A percentile compares a stretch with the other conserved stretches of the same genome.
These are phyloP conservation scores for Euphorbia corollata DNA, from an alignment of 441 rosid species.

Conservation along the genomic window DNA sequence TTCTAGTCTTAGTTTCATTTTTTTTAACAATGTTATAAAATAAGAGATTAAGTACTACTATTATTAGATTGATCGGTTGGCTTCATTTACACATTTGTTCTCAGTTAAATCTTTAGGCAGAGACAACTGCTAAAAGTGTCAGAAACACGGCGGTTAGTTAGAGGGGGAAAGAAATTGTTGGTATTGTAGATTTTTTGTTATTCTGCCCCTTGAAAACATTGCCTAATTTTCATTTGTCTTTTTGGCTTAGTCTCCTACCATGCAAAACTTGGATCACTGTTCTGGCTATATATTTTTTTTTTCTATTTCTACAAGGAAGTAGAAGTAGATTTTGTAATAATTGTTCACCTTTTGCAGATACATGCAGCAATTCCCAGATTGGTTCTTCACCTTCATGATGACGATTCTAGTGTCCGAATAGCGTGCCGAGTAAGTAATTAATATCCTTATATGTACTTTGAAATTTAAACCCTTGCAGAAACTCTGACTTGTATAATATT, in stretches of 20 bases:
- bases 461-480: slow-evolving; percentile 15
- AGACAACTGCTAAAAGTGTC: too few relatives aligned
- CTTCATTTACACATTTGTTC: too few relatives aligned
- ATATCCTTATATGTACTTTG: slow-evolving; percentile 12
- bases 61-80: too few relatives aligned
- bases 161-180: too few relatives aligned
- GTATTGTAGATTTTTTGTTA: too few relatives aligned
- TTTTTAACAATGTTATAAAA: too few relatives aligned
- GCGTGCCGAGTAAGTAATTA: slow-evolving; percentile 68
- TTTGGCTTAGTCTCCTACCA: background rate
- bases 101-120: too few relatives aligned
- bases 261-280: background rate
- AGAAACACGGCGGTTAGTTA: too few relatives aligned
- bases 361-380: slow-evolving; percentile 77
- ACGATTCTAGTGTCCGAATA: slow-evolving; percentile 61
- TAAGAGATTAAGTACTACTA: too few relatives aligned
- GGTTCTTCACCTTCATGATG: slow-evolving; percentile 77
- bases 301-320: slow-evolving; percentile 1
- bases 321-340: background rate
- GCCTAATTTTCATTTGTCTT: background rate
- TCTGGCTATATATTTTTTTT: background rate
- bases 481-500: slow-evolving; percentile 21
- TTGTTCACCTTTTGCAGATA: slow-evolving; percentile 39
- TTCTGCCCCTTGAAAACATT: too few relatives aligned
- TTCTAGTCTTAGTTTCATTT: too few relatives aligned